These are phyloP conservation scores for Iris pallida DNA, from an alignment of 116 monocot genomes.

Conservation along the genomic window DNA sequence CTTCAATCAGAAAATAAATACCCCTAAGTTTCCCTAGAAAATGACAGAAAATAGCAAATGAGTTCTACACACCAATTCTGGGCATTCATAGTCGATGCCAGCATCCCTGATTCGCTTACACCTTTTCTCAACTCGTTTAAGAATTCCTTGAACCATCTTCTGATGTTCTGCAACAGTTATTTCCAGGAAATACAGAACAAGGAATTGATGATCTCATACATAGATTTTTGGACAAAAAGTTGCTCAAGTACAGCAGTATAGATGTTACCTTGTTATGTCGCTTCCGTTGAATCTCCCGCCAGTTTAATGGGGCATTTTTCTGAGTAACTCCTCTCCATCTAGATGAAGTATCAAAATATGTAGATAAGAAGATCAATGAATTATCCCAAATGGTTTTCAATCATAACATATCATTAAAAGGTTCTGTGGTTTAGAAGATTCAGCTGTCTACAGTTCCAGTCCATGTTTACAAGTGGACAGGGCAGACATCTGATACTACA, in stretches of 20 bases:
- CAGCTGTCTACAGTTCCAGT: no score
- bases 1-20: not conserved
- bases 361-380: no score
- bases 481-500: no score
- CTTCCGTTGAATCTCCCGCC: constrained; percentile 48
- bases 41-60: not conserved
- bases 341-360: constrained; percentile 6
- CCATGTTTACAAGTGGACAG: no score
- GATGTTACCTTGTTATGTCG: constrained; percentile 71
- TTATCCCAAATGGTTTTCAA: no score
- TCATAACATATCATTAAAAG: no score
- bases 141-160: constrained; percentile 56
- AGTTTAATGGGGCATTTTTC: constrained; percentile 25
- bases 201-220: not conserved
- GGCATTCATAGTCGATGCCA: constrained; percentile 87
- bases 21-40: not conserved
- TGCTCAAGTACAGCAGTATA: no score
- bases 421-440: no score
- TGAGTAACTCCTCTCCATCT: constrained; percentile 69
- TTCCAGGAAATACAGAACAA: constrained; percentile 38
- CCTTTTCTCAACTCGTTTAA: constrained; percentile 58
- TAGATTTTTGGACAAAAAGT: not conserved
- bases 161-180: constrained; percentile 71
- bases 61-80: constrained; percentile 69
- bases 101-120: constrained; percentile 63